Conservation (phyloP, 129 eudicot genomes). For the Centrapalus pauciflorus region DNA sequence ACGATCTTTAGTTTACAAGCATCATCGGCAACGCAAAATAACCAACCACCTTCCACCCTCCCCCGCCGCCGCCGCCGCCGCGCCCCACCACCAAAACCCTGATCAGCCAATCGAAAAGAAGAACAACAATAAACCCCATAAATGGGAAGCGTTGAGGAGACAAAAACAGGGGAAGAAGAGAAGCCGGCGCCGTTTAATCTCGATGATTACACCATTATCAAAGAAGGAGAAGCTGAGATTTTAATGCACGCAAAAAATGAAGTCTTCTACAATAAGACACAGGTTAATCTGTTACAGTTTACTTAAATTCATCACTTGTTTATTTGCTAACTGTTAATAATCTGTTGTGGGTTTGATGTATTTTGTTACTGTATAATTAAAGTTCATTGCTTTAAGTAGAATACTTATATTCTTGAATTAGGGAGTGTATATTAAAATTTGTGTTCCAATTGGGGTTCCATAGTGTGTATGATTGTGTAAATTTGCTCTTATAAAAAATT, state of each 20-base stretch:
- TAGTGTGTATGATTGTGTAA: neutral
- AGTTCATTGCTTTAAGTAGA: conserved; percentile 11
- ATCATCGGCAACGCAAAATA: neutral
- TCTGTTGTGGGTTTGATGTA: conserved; percentile 1
- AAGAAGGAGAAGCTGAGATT: conserved; percentile 98
- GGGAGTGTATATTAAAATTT: neutral
- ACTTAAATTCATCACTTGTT: neutral
- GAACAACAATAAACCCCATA: neutral
- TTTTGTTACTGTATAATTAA: neutral
- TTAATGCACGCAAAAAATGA: conserved; percentile 77
- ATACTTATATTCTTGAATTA: neutral
- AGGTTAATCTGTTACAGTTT: conserved; percentile 52
- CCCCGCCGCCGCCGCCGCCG: conserved; percentile 19
- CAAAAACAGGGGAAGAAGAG: conserved; percentile 33
- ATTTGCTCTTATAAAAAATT: too few relatives aligned
- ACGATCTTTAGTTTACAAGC: neutral
- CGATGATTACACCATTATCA: conserved; percentile 63
- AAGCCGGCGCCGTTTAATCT: conserved; percentile 41
- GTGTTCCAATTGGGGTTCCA: neutral
- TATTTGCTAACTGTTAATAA: neutral
- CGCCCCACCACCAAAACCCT: too few relatives aligned
- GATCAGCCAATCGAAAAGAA: neutral
- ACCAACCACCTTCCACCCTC: conserved; percentile 1
- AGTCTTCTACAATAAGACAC: conserved; percentile 90
- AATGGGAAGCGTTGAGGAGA: conserved; percentile 39